Evolutionary conservation across 495 filamentous ascomycete species (phyloP), one percentile per base, ranked within the genome.

Genomic region (Penicillium flavigenum): DNA sequence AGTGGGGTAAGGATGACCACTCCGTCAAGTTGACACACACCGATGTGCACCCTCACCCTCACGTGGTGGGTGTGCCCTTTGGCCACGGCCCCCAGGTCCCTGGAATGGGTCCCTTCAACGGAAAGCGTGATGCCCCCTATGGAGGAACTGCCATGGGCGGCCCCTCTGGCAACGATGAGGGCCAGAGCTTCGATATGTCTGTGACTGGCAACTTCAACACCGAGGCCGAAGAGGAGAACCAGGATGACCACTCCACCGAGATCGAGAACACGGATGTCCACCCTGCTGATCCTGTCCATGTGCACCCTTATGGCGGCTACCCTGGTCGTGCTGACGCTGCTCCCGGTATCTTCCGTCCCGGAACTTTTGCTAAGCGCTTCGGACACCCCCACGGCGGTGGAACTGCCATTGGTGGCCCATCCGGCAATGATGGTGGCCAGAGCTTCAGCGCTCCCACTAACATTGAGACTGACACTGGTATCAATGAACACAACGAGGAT

Each of bases 1-100:
- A 67, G 59, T 63, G 51, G 26, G 64, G 46, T 58, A 58, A 67
- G 50, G 72, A 74, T 36, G 64, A 70, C 57, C 72, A 73, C 65
- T 63, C 64, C 4, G 36, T 69, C 14, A 44, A 63, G 0, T 12
- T 69, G 19, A 67, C 67, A 55, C 44, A 67, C 55, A 67, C 51
- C 27, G 42, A 65, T 46, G 58, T 63, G 24, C 58, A 61, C 56
- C 53, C 58, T 6, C 46, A 5, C 5, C 48, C 56, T 6, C 53
- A 29, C 12, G 36, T n/a, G 16, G 36, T n/a, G 5, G 5, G 14
- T 38, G 36, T 39, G 36, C 24, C 22, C 0, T 47, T 29, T 26
- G 12, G 12, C 6, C 24, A 47, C 20, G 20, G 10, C 2, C 24
- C 43, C 12, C 20, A 20, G 12, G 49, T 46, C 42, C 64, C 62